These are phyloP conservation scores for Paraglomus occultum DNA, from an alignment of 192 early-diverging fungal species.

Conservation along the genomic window DNA sequence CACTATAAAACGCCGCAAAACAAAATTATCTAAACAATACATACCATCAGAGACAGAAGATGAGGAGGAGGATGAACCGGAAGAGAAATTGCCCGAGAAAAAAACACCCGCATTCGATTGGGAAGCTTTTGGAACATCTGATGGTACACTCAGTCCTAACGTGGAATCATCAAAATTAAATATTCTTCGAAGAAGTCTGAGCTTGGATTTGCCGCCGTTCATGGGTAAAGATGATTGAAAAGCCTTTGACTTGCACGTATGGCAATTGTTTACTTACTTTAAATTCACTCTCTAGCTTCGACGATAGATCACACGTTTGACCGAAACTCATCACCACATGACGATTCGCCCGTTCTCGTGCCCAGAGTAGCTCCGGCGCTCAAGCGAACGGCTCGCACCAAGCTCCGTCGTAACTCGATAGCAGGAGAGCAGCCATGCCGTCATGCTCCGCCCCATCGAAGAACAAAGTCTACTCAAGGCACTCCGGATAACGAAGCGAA, in stretches of 20 bases:
- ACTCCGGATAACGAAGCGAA: neutral
- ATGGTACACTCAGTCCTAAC: slow-evolving; percentile 4
- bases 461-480: slow-evolving; percentile 26
- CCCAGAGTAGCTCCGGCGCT: slow-evolving; percentile 38
- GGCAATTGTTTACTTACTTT: neutral
- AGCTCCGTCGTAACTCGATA: slow-evolving; percentile 52
- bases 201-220: slow-evolving; percentile 22
- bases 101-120: slow-evolving; percentile 3
- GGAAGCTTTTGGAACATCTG: neutral
- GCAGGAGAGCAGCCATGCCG: slow-evolving; percentile 18
- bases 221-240: slow-evolving; percentile 14
- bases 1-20: slow-evolving; percentile 39
- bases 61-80: neutral
- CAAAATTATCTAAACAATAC: slow-evolving; percentile 41
- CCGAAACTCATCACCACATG: slow-evolving; percentile 42
- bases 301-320: slow-evolving; percentile 34
- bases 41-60: slow-evolving; percentile 36
- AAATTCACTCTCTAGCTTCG: neutral
- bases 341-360: slow-evolving; percentile 41
- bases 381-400: slow-evolving; percentile 48
- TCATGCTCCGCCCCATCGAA: slow-evolving; percentile 16
- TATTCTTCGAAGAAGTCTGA: slow-evolving; percentile 21
- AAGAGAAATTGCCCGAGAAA: neutral
- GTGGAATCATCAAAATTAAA: slow-evolving; percentile 24
- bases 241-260: neutral